These are phyloP conservation scores for Babesia bigemina DNA, from an alignment of 169 alveolate genomes.

Conservation along the genomic window DNA sequence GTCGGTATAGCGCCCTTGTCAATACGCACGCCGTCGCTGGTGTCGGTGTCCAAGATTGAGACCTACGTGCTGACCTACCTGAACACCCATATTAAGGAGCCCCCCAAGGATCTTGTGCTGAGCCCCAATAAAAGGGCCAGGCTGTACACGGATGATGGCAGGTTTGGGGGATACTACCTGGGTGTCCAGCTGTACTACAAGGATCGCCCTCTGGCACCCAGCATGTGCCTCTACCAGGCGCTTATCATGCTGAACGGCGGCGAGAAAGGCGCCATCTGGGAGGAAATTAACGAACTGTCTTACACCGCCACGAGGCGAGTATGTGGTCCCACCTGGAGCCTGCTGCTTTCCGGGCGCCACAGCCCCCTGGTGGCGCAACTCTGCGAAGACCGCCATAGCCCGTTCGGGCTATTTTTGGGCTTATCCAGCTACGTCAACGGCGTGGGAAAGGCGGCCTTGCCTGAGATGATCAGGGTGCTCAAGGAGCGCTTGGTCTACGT, in stretches of 20 bases:
- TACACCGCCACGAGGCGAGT: neutral
- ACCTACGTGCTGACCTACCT: constrained; percentile 8
- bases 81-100: constrained; percentile 1
- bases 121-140: constrained; percentile 27
- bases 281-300: neutral
- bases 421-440: constrained; percentile 11
- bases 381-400: constrained; percentile 18
- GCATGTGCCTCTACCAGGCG: constrained; percentile 10
- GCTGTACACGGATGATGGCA: neutral
- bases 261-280: constrained; percentile 6
- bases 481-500: neutral
- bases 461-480: neutral
- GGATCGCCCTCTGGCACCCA: constrained; percentile 18
- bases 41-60: constrained; percentile 31
- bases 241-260: neutral
- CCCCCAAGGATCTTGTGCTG: neutral
- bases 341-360: constrained; percentile 1
- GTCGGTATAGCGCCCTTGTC: neutral
- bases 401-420: constrained; percentile 2
- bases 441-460: neutral
- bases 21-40: constrained; percentile 9
- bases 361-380: constrained; percentile 17
- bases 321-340: neutral
- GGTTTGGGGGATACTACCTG: neutral
- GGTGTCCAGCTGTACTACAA: constrained; percentile 17